Base-by-base conservation (phyloP, 352 stramenopile species). In the Plasmopara viticola region DNA sequence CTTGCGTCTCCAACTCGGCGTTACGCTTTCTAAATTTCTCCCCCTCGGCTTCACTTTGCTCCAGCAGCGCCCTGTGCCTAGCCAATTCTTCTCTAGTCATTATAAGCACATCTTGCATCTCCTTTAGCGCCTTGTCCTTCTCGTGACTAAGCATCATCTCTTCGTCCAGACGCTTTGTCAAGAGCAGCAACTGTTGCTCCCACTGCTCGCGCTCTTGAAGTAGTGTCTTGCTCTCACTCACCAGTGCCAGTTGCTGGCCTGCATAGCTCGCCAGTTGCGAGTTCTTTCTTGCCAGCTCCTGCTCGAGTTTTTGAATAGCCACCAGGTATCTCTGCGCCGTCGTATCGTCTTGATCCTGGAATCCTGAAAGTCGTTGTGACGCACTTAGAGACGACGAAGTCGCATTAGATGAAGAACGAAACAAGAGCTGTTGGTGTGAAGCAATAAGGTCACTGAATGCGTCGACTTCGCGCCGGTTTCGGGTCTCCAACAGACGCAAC, bases 221-320 rank as follows among this genome's bases (percentile, higher is more conserved):
- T 25, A 89, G 62, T 62, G 80, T 69, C 57, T 93, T 86, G 64
- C 75, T 89, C 48, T 89, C 77, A 35, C 65, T 77, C 53, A 87
- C 73, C 10, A 90, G 64, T 48, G 73, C 62, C 45, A 87, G 56
- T 49, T 90, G 76, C 38, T 84, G 72, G 8, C 78, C 76, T 0
- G 70, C 67, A 20, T 80, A 82, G 4, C 18, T 52, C 28, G 72
- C 75, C 5, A 87, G 51, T 47, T 80, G 66, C 33, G 72, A 76
- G 51, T 84, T 88, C 48, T 82, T 85, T 1, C 72, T 68, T n/a
- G 66, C 68, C 33, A 93, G 56, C 53, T 93, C 82, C 12, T 56
- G 58, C 62, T 93, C 82, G 20, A 90, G 65, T 9, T 68, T 64
- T 64, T 90, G 68, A 57, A 88, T 90, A 42, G 77, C 72, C 4